phyloP scores from a whole-genome alignment of 352 stramenopile genomes.

The Phytophthora vignae region DNA sequence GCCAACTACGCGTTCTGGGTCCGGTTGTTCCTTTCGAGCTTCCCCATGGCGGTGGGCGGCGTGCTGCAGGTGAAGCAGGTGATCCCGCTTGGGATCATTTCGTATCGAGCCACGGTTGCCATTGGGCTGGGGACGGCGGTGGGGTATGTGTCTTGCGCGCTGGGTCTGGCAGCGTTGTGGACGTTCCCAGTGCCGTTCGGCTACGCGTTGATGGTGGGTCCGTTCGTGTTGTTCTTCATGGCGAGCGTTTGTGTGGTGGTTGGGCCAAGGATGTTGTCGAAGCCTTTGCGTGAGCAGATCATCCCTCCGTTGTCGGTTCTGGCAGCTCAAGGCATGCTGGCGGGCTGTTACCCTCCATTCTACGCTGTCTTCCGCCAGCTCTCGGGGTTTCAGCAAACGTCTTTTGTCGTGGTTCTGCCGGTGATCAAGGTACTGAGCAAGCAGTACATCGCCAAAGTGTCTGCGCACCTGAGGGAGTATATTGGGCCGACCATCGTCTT shows the following conservation, averaged over 20 bases:
- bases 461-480: constrained; percentile 17
- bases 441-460: constrained; percentile 17
- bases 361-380: constrained; percentile 21
- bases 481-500: constrained; percentile 30
- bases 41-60: constrained; percentile 8
- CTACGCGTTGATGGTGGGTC: constrained; percentile 8
- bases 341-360: constrained; percentile 18
- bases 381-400: constrained; percentile 9
- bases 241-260: background rate
- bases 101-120: background rate
- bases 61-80: constrained; percentile 3
- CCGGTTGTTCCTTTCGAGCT: constrained; percentile 24
- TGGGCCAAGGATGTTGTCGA: background rate
- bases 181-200: constrained; percentile 18
- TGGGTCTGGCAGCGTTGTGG: constrained; percentile 14
- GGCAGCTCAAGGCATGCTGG: background rate
- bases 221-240: background rate
- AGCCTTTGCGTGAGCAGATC: constrained; percentile 5
- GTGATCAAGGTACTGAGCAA: constrained; percentile 27
- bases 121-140: background rate
- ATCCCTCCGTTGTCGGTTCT: background rate
- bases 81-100: constrained; percentile 4
- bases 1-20: constrained; percentile 37
- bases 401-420: constrained; percentile 14
- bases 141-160: background rate